Evolutionary conservation across 179 eudicot genomes (phyloP), one percentile per base, ranked within the genome.

Genomic region (Heliamphora pulchella): DNA sequence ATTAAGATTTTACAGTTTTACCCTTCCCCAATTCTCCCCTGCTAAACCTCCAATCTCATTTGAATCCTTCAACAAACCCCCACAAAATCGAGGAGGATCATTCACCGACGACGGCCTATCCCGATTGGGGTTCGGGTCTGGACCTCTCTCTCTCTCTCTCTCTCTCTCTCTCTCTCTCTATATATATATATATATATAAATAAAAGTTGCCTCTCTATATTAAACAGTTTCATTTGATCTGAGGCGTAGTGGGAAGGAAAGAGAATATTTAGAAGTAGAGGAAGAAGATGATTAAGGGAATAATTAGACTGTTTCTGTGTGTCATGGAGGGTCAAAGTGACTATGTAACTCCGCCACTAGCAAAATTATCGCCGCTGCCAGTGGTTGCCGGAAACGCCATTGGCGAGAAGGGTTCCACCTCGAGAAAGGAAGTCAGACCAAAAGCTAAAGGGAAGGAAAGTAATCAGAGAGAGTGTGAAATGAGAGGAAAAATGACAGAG

Each of bases 321-420:
- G 77, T 80, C 9, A 84, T 81, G 86, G 81, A 78, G 67, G 79
- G 71, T 18, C 78, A 80, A 50, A 80, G 69, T 1, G 86, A 84
- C 13, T 17, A 57, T n/a, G 69, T 73, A 14, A 80, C 78, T 31
- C 79, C 83, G 15, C 81, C 83, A 55, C 39, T 80, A 8, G 11
- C 78, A 22, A 73, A 82, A n/a, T 68, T 79, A 11, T 43, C 51
- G 11, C 54, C 79, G 5, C 3, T 39, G 3, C 31, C 31, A 31
- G 31, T 31, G 31, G 31, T 31, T 31, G 5, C 1, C 3, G 2
- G 3, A 8, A 20, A 41, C 50, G 20, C 70, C n/a, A 48, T 5
- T 50, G n/a, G 9, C 39, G 78, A 76, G 55, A 79, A 75, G 58
- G 76, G 74, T 54, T 81, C 80, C 8, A 77, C 68, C 41, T 71